These are phyloP conservation scores for Leishmania arabica DNA, from an alignment of 208 protist species.

Conservation along the genomic window DNA sequence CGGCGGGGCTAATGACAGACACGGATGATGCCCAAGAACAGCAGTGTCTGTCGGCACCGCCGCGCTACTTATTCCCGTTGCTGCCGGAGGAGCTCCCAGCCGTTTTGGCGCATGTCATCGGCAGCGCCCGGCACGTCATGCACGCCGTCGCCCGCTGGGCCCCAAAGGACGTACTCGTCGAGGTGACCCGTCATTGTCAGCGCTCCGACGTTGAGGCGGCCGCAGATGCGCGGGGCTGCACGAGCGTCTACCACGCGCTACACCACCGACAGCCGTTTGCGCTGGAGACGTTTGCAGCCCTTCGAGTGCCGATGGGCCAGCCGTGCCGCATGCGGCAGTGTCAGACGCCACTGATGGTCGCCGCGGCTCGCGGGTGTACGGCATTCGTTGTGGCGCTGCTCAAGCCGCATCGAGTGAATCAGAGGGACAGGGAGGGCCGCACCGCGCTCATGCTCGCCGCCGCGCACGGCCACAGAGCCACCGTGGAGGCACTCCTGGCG, in stretches of 20 bases:
- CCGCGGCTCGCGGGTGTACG: conserved; percentile 42
- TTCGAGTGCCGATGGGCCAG: conserved; percentile 51
- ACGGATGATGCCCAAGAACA: neutral
- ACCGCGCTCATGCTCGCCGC: conserved; percentile 82
- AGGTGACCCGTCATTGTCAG: conserved; percentile 52
- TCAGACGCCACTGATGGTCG: conserved; percentile 82
- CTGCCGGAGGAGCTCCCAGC: conserved; percentile 54
- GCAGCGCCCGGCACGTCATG: conserved; percentile 64
- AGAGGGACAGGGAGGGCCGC: conserved; percentile 50
- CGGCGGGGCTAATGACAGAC: conserved; percentile 8
- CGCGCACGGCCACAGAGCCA: conserved; percentile 43
- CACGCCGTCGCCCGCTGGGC: conserved; percentile 56
- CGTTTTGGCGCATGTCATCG: conserved; percentile 48
- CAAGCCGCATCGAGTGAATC: conserved; percentile 39
- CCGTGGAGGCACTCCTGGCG: conserved; percentile 72
- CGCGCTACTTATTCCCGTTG: conserved; percentile 57
- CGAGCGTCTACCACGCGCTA: conserved; percentile 65
- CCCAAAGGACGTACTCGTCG: conserved; percentile 51
- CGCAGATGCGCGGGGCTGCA: conserved; percentile 58
- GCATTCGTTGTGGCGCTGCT: conserved; percentile 45
- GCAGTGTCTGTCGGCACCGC: neutral
- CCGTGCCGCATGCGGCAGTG: conserved; percentile 45
- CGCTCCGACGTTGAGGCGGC: conserved; percentile 64
- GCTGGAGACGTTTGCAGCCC: conserved; percentile 51
- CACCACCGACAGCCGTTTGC: conserved; percentile 36